Conservation (phyloP, 2,329 filamentous ascomycete genomes). For the Phialophora macrospora region DNA sequence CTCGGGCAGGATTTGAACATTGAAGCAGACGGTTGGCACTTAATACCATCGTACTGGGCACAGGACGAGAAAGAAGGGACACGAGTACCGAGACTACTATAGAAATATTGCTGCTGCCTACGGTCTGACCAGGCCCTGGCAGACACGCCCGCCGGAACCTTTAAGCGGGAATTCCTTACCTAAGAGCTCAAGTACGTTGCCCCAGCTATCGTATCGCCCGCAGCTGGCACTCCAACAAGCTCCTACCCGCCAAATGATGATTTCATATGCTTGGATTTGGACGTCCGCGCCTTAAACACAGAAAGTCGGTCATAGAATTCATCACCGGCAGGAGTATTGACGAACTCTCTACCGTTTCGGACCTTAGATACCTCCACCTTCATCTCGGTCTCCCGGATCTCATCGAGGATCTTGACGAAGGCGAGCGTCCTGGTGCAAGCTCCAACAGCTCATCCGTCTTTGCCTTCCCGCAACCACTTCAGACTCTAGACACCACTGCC, state of each 20-base stretch:
- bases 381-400: conserved; percentile 38
- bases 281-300: conserved; percentile 33
- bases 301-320: conserved; percentile 60
- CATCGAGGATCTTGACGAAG: conserved; percentile 45
- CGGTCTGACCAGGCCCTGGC: not conserved
- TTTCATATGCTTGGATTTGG: conserved; percentile 37
- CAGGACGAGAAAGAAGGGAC: not conserved
- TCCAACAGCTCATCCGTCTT: conserved; percentile 42
- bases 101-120: not conserved
- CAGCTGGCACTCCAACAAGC: conserved; percentile 14
- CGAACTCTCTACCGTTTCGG: conserved; percentile 44
- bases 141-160: not conserved
- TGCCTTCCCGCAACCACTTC: conserved; percentile 38
- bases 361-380: conserved; percentile 34
- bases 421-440: conserved; percentile 45
- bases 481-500: conserved; percentile 39
- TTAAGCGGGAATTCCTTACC: conserved; percentile 8
- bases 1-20: conserved; percentile 3
- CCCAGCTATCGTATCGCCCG: conserved; percentile 6
- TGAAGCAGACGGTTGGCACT: not conserved
- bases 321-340: conserved; percentile 58
- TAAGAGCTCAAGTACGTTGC: not conserved
- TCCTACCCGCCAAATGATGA: conserved; percentile 24
- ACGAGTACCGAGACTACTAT: not conserved
- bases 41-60: not conserved